Base-by-base conservation (phyloP, 257 asterid genomes). In the Gynochthodes officinalis region DNA sequence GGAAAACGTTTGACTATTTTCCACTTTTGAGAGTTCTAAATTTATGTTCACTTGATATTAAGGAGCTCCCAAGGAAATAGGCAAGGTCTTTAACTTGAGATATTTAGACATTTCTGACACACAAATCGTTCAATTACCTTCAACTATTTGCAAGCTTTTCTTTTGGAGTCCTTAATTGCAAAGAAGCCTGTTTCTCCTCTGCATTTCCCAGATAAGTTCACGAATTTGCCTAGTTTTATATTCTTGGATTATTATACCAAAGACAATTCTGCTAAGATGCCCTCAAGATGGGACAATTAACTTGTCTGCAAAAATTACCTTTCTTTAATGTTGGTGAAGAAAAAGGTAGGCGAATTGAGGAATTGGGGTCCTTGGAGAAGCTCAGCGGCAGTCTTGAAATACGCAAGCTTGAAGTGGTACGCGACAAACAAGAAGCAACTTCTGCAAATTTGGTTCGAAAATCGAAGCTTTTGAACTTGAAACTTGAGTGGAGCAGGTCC, bases 231-330 rank as follows among this genome's bases (percentile, higher is more conserved):
- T 27, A 58, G 64, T 58, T 28, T 58, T 5, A 58, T 37, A 19
- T 37, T 25, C 12, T 37, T 58, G 1, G 14, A 58, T 4, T 58
- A 25, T 25, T 0, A 0, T 15, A 6, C 7, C 0, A 0, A 30
- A 1, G 40, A 28, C 2, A 0, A 2, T 0, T 0, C 2, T 2
- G 10, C 12, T 4, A 15, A 13, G 19, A 53, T 18, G 67, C 83
- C 81, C 76, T 39, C 23, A 70, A 50, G 50, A 69, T 82, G 42
- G 81, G 86, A 14, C 40, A 18, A 19, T 65, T 82, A 21, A 73
- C 73, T 33, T 72, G 69, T 64, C 81, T 78, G 25, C 64, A 58
- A 5, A 58, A 30, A 25, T 21, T 58, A 30, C 2, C 1, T 0
- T 4, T 46, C 23, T 78, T 78, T 2, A 64, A 0, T 0, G 30